Evolutionary conservation across 2,329 filamentous ascomycete species (phyloP), one percentile per base, ranked within the genome.

Genomic region (Zasmidium angulare): DNA sequence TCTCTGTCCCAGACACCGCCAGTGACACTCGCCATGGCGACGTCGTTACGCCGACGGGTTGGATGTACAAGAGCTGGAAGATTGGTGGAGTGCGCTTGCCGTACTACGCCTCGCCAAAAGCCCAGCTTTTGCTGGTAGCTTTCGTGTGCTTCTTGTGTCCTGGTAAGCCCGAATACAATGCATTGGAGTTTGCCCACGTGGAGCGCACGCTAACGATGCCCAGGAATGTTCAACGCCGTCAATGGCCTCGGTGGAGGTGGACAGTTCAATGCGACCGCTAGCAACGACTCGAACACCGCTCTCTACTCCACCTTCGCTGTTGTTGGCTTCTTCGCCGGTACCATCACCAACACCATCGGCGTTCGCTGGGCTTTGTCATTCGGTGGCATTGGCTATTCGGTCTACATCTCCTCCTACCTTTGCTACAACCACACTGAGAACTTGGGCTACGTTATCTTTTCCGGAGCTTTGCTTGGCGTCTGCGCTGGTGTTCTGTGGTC

Each of bases 401-500:
- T 93, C 74, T 92, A 93, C 72, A 82, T 88, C 49, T 84, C 86
- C 50, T 85, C 84, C 56, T 89, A 91, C 75, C 80, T 92, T 46
- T 83, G 79, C 76, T 92, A 87, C 77, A 86, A 84, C 68, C 88
- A 91, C 77, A 89, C 80, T 21, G 58, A 79, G 55, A 89, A 89
- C 71, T 77, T 82, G 60, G 88, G 87, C 61, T 93, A 91, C 76
- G 86, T 87, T 71, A 85, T 89, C 68, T 92, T 93, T 67, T 85
- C 90, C 4, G 90, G 90, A 66, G 87, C 86, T 17, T 82, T 91
- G 62, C 84, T 93, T 50, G 90, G 90, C 75, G 78, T 91, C 58
- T 93, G 89, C 71, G 90, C 90, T 50, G 90, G 89, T 71, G 81
- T 93, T 43, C 81, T 95, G 40, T 95, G 90, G 90, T 88, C 88